Percentiles rank a stretch among this genome's conserved stretches.
Conservation (phyloP, 345 rosid species). For the Melaleuca quinquenervia region DNA sequence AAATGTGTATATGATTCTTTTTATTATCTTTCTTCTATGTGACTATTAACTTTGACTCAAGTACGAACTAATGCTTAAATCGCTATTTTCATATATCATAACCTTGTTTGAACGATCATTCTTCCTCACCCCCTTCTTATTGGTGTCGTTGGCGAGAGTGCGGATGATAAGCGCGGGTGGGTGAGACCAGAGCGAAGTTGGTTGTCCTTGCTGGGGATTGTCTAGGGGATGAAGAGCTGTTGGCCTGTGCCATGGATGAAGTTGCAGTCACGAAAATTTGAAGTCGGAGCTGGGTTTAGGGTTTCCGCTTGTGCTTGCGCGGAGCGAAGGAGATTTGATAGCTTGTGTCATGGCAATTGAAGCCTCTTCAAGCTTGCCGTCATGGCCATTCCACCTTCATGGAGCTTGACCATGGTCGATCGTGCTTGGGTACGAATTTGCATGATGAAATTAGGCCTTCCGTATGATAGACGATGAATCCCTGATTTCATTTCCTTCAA, state of each 20-base stretch:
- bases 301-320: background rate
- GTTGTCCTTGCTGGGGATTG: background rate
- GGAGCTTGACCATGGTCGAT: background rate
- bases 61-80: background rate
- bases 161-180: background rate
- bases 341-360: too few relatives aligned
- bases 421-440: background rate
- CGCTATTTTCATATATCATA: background rate
- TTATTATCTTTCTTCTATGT: background rate
- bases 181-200: background rate
- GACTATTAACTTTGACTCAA: too few relatives aligned
- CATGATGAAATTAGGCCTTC: too few relatives aligned
- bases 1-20: background rate
- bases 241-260: background rate
- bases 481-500: too few relatives aligned
- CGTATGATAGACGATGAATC: too few relatives aligned
- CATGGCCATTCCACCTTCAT: too few relatives aligned
- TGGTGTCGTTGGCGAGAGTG: background rate
- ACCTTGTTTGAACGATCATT: background rate
- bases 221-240: background rate
- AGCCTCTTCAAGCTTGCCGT: too few relatives aligned
- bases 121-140: background rate
- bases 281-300: background rate
- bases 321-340: too few relatives aligned
- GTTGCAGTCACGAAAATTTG: background rate